Evolutionary conservation across 306 rosid species (phyloP).

Genomic region (Inga leiocalycina): DNA sequence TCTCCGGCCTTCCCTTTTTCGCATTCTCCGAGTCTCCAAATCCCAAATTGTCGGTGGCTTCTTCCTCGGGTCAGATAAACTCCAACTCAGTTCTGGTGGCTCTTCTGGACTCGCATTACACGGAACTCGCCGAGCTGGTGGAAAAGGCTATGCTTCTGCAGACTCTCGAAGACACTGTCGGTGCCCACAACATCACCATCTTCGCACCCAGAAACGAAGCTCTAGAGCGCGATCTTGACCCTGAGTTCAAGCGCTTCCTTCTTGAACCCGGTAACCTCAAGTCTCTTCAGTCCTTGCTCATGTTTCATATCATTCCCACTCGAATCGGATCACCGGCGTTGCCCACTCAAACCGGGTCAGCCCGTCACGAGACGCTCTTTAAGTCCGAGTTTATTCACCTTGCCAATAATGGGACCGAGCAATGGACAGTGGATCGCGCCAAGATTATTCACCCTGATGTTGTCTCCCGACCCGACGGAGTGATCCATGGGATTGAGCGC

Average conservation of each 20-base stretch:
- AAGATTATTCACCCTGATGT: conserved; percentile 46
- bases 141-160: conserved; percentile 74
- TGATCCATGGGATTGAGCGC: conserved; percentile 76
- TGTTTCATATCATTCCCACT: conserved; percentile 63
- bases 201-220: conserved; percentile 81
- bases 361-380: conserved; percentile 45
- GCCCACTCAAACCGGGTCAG: conserved; percentile 30
- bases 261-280: conserved; percentile 68
- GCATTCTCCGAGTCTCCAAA: conserved; percentile 40
- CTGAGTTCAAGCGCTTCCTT: conserved; percentile 71
- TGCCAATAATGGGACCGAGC: conserved; percentile 29
- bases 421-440: conserved; percentile 54
- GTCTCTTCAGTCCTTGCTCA: conserved; percentile 62
- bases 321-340: conserved; percentile 44
- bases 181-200: conserved; percentile 64
- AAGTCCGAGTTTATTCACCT: conserved; percentile 31
- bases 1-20: conserved; percentile 13
- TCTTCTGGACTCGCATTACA: conserved; percentile 79
- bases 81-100: conserved; percentile 82
- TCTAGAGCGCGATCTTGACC: conserved; percentile 68
- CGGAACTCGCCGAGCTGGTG: conserved; percentile 67
- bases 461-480: conserved; percentile 70
- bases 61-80: conserved; percentile 49
- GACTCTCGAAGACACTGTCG: conserved; percentile 63
- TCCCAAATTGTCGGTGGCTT: conserved; percentile 18